These are phyloP conservation scores for Marasmius sp. DNA, from an alignment of 1,284 basidiomycete genomes.

Conservation along the genomic window DNA sequence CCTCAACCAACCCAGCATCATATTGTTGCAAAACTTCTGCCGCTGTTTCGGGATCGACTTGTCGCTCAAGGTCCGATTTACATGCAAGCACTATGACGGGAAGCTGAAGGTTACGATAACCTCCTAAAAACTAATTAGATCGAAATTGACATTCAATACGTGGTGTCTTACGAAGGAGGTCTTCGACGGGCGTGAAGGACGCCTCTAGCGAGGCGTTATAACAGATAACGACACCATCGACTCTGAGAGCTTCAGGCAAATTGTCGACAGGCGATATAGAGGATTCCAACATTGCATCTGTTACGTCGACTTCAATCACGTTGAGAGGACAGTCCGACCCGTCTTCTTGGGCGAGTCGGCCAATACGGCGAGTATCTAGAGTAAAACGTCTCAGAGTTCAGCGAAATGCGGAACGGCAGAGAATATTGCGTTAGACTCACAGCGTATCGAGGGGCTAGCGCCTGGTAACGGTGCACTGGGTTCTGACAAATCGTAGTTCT, in stretches of 20 bases:
- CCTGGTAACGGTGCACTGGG: conserved; percentile 36
- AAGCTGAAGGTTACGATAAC: conserved; percentile 53
- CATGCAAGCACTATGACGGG: conserved; percentile 72
- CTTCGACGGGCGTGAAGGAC: conserved; percentile 64
- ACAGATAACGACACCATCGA: conserved; percentile 73
- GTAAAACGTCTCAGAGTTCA: not conserved
- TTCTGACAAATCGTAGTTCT: conserved; percentile 53
- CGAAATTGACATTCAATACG: conserved; percentile 4
- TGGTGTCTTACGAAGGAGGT: conserved; percentile 55
- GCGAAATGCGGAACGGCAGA: not conserved
- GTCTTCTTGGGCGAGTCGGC: conserved; percentile 38
- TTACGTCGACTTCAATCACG: conserved; percentile 57
- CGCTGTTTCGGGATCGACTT: conserved; percentile 56
- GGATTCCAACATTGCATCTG: conserved; percentile 22
- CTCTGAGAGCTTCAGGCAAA: conserved; percentile 49
- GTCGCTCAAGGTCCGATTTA: conserved; percentile 64
- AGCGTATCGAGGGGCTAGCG: conserved; percentile 35
- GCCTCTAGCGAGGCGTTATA: conserved; percentile 63
- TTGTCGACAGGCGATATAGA: conserved; percentile 23
- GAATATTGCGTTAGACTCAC: conserved; percentile 32
- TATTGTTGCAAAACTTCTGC: conserved; percentile 47
- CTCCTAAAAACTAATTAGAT: conserved; percentile 37
- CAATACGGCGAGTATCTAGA: conserved; percentile 51
- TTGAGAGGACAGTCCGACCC: conserved; percentile 42
- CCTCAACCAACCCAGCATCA: conserved; percentile 71